Base-by-base conservation (phyloP, 257 asterid genomes). In the Petrea volubilis region DNA sequence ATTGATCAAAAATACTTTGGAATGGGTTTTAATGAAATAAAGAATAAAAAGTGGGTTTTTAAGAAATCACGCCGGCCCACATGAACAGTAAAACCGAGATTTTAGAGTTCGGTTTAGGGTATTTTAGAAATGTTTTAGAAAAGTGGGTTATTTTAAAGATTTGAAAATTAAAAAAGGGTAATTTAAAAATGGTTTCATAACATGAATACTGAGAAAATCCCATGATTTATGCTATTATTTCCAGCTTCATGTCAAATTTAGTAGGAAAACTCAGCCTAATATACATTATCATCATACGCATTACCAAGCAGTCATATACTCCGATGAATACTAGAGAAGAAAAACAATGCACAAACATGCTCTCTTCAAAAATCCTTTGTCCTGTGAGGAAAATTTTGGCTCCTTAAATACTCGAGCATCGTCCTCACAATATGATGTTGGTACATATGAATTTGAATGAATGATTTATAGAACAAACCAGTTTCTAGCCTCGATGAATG, bases 361-460 rank as follows among this genome's bases (percentile, higher is more conserved):
- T 70, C 73, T 68, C 63, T 72, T 64, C 64, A 27, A 12, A 52
- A 50, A n/a, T n/a, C 57, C 63, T 49, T 64, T 53, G 41, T 44
- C 29, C 41, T 9, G 34, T 18, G 38, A 46, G 67, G 40, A 40
- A 57, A 70, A 40, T 18, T 34, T 58, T 9, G 15, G 66, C 64
- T 64, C 81, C 77, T 18, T 18, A 38, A 38, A 69, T 57, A 53
- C 25, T 52, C 7, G 74, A 65, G 49, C 64, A 31, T 43, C 21
- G 34, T 49, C 71, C 53, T 29, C 63, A 41, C 25, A 29, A 33
- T 13, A 59, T 14, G 20, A 71, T 71, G 17, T 51, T 41, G 44
- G 65, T 51, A 34, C 41, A 18, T 67, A 71, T 60, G n/a, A 38
- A 70, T 52, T 62, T 49, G 64, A 46, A 71, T 25, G 53, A 74